Base-by-base conservation (phyloP, 768 basidiomycete species). In the Lactarius akahatsu region DNA sequence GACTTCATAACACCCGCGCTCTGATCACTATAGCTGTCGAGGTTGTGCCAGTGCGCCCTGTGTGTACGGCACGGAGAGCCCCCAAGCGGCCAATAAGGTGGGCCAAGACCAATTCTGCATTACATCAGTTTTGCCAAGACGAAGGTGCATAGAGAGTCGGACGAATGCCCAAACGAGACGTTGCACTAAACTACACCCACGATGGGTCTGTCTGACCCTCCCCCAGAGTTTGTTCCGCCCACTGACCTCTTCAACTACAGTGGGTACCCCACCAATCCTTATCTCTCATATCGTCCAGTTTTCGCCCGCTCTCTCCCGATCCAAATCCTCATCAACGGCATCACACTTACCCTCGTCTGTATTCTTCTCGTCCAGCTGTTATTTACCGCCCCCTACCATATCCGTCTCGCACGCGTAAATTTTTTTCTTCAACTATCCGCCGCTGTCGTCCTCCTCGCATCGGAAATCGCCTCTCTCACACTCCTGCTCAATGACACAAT, bases 351-450 rank as follows among this genome's bases (percentile, higher is more conserved):
- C 11, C 85, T 98, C 67, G 85, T 91, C 55, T 80, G 83, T 55
- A 89, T 96, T 23, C 87, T 99, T 52, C 82, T 97, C 71, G 86
- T 97, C 64, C 95, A 98, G 71, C 87, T 99, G 70, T 76, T 94
- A 66, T 97, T 99, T 79, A 98, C 97, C 5, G 91, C 90, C 0
- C 94, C 96, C 74, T 98, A 96, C 70, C 97, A 99, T 76, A 92
- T 91, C 84, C 93, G 94, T 0, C 87, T 99, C 47, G 94, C 95
- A 0, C 90, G 89, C 7, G 84, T 92, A 72, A 99, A 99, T 79
- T 99, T 92, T 77, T 81, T 87, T 61, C 86, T 98, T 40, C 97
- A 98, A 75, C 74, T 98, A 15, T 86, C 88, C 2, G 93, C 92
- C 9, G 93, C 95, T 32, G 80, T 84, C 40, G 87, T 90, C 3